phyloP scores from a whole-genome alignment of 2,329 filamentous ascomycete species.

The Exserohilum rostratum region DNA sequence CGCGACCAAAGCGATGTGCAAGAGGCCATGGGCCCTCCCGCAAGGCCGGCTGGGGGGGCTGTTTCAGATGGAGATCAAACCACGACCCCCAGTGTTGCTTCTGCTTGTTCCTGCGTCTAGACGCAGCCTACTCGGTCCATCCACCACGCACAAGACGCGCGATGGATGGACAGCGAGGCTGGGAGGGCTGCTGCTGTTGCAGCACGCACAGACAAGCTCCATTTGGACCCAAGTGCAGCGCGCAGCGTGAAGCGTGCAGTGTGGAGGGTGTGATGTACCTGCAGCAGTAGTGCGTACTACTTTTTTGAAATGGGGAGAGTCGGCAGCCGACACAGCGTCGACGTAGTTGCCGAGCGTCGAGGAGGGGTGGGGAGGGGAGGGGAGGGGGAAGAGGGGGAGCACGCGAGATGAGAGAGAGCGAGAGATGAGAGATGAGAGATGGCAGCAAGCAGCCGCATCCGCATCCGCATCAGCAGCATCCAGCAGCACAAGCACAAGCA shows the following conservation, averaged over 20 bases:
- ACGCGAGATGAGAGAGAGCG: not conserved
- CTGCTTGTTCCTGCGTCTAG: slow-evolving; percentile 47
- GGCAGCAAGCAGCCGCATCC: too few species aligned
- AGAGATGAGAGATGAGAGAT: too few species aligned
- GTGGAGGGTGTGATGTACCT: slow-evolving; percentile 16
- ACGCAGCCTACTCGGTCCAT: slow-evolving; percentile 29
- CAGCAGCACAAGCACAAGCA: too few species aligned
- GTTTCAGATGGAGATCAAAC: slow-evolving; percentile 50
- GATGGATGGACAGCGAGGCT: slow-evolving; percentile 27
- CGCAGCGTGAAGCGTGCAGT: slow-evolving; percentile 4
- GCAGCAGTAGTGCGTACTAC: slow-evolving; percentile 9
- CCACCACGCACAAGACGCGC: slow-evolving; percentile 30
- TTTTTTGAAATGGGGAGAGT: too few species aligned
- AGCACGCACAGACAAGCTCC: slow-evolving; percentile 11
- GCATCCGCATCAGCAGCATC: too few species aligned
- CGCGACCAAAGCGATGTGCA: slow-evolving; percentile 14
- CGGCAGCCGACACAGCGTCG: too few species aligned
- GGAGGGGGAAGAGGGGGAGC: not conserved
- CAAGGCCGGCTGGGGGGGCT: slow-evolving; percentile 22
- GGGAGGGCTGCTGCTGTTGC: slow-evolving; percentile 21
- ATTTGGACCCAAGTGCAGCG: slow-evolving; percentile 17
- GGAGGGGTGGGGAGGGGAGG: too few species aligned
- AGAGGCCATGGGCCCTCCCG: slow-evolving; percentile 26
- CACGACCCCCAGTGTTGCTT: slow-evolving; percentile 38
- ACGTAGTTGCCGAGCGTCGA: not conserved